Percentiles rank a stretch among this genome's conserved stretches.
Evolutionary conservation across 139 green algal species (phyloP).

Genomic region (Edaphochlamys debaryana): DNA sequence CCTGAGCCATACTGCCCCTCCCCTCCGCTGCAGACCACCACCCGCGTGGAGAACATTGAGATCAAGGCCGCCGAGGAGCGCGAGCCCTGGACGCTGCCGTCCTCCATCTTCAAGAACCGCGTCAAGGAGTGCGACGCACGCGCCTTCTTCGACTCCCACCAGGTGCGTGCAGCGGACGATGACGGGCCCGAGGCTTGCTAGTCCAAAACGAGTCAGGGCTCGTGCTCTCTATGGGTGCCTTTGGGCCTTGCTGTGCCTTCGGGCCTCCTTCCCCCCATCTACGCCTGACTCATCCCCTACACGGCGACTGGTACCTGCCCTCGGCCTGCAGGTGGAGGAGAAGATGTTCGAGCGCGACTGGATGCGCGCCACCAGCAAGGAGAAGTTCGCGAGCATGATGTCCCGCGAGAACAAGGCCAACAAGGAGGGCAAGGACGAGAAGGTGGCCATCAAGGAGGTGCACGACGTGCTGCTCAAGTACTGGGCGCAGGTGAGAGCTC

Average conservation of each 20-base stretch:
- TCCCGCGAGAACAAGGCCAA: conserved; percentile 72
- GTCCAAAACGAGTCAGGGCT: too few species aligned
- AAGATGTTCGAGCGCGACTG: conserved; percentile 83
- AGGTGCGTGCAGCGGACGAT: conserved; percentile 32
- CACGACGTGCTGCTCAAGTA: conserved; percentile 70
- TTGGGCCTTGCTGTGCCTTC: too few species aligned
- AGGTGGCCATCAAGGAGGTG: conserved; percentile 67
- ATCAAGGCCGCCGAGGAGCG: conserved; percentile 52
- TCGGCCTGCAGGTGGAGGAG: conserved; percentile 58
- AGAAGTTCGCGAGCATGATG: conserved; percentile 82
- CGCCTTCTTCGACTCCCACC: conserved; percentile 65
- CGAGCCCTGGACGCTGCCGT: conserved; percentile 74
- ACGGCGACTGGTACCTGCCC: too few species aligned
- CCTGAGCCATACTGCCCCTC: too few species aligned
- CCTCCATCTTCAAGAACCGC: conserved; percentile 78
- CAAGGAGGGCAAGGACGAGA: conserved; percentile 68
- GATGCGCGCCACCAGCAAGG: conserved; percentile 68
- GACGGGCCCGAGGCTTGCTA: too few species aligned
- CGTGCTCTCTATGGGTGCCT: too few species aligned
- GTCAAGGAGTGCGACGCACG: conserved; percentile 70
- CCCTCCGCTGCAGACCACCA: conserved; percentile 60
- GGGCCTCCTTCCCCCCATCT: too few species aligned
- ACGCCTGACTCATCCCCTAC: too few species aligned
- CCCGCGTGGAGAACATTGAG: conserved; percentile 64
- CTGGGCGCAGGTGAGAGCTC: conserved; percentile 55